Evolutionary conservation across 2,329 filamentous ascomycete genomes (phyloP), one percentile per base, ranked within the genome.

Genomic region (Fusarium nematophilum): DNA sequence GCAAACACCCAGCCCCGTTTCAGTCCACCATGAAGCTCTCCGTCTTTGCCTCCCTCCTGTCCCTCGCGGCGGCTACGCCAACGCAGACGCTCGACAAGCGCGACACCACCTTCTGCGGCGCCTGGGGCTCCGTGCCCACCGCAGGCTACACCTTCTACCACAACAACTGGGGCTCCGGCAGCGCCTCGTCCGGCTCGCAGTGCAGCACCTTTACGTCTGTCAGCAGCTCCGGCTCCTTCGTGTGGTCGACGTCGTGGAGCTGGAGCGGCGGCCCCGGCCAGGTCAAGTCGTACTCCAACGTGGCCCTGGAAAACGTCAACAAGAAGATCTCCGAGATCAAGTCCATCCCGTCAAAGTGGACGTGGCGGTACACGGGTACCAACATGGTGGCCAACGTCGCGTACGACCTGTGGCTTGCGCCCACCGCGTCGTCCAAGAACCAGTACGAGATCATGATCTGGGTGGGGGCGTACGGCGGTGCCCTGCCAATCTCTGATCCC

Each of bases 371-470:
- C 59, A 64, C 64, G 13, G 73, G 74, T 27, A 66, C 31, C 15
- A 64, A 67, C 37, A 52, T 76, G 45, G 75, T 86, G 21, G 80
- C 83, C 31, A 78, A 88, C 66, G 86, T 89, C 3, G 75, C 85
- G 11, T 88, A 87, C 68, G 85, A 88, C 70, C 72, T 88, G 33
- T 88, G 87, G 77, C 85, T 85, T 26, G 76, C 77, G 11, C 74
- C 75, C 13, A 77, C 80, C 10, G 76, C 77, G 9, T 74, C 79
- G 2, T 72, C 71, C 39, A 69, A 53, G 6, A 67, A 81, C 23
- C 75, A 84, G 66, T 87, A 86, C 70, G 86, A 89, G 73, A 80
- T 89, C 71, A 89, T 89, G 86, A 78, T 89, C 66, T 89, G 86
- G 86, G 76, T 88, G 38, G 81, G 77, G 2, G 79, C 81, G 3